Evolutionary conservation across 2,329 filamentous ascomycete genomes (phyloP).

Genomic region (Xylaria sp.): DNA sequence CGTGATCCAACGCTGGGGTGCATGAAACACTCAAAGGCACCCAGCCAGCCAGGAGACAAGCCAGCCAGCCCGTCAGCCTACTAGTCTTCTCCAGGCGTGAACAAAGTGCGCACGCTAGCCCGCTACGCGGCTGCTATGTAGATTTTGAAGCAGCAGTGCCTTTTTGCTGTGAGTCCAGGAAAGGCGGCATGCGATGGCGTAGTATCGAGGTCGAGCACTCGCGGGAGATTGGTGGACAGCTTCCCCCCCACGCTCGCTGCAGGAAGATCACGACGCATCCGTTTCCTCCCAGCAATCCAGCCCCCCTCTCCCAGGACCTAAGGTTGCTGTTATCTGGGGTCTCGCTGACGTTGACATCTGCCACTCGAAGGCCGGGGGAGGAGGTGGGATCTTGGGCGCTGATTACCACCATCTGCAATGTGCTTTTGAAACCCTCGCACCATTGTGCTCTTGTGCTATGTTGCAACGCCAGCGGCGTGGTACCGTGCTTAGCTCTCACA

Average conservation of each 20-base stretch:
- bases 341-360: conserved; percentile 19
- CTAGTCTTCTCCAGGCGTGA: background rate
- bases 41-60: too few species aligned
- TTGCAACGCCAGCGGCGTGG: conserved; percentile 8
- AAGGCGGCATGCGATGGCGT: too few species aligned
- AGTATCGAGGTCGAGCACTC: conserved; percentile 7
- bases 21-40: background rate
- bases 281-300: conserved; percentile 6
- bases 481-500: conserved; percentile 11
- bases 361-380: too few species aligned
- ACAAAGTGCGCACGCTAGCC: background rate
- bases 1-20: background rate
- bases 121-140: background rate
- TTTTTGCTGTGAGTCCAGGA: conserved; percentile 13
- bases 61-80: background rate
- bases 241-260: conserved; percentile 14
- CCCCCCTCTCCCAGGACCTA: conserved; percentile 6
- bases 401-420: conserved; percentile 15
- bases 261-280: conserved; percentile 12
- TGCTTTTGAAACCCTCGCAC: conserved; percentile 14
- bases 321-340: conserved; percentile 22
- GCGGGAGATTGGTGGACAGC: background rate
- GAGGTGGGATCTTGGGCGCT: conserved; percentile 8
- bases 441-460: conserved; percentile 8
- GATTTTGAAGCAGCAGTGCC: conserved; percentile 9